These are phyloP conservation scores for Malus orientalis DNA, from an alignment of 306 rosid species.

Conservation along the genomic window DNA sequence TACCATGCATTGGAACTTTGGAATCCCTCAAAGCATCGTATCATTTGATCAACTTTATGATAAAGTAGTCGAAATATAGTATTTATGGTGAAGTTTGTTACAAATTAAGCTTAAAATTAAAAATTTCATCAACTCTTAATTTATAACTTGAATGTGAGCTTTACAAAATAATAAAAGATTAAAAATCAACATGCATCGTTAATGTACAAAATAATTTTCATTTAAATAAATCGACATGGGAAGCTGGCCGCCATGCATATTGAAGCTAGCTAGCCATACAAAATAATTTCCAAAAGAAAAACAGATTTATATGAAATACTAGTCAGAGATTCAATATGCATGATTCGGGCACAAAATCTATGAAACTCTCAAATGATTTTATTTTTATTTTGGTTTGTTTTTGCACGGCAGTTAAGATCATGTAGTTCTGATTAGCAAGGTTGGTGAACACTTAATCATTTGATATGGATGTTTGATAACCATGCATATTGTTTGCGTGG, in stretches of 20 bases:
- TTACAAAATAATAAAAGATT: too few relatives aligned
- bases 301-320: background rate
- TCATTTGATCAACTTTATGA: too few relatives aligned
- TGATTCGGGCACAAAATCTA: slow-evolving; percentile 12
- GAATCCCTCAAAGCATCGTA: background rate
- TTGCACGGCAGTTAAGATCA: slow-evolving; percentile 30
- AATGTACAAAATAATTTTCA: too few relatives aligned
- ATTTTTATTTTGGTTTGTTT: background rate
- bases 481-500: slow-evolving; percentile 33
- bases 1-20: background rate
- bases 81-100: too few relatives aligned
- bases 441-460: slow-evolving; percentile 47
- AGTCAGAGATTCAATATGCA: slow-evolving; percentile 5
- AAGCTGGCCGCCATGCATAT: background rate
- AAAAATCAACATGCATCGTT: too few relatives aligned
- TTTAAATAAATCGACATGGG: background rate
- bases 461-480: slow-evolving; percentile 27
- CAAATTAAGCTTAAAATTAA: too few relatives aligned
- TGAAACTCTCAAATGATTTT: background rate
- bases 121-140: background rate
- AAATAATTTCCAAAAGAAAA: background rate
- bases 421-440: slow-evolving; percentile 23
- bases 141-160: background rate
- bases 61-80: too few relatives aligned
- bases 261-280: too few relatives aligned